These are phyloP conservation scores for Nasturtium officinale DNA, from an alignment of 345 rosid genomes.

Conservation along the genomic window DNA sequence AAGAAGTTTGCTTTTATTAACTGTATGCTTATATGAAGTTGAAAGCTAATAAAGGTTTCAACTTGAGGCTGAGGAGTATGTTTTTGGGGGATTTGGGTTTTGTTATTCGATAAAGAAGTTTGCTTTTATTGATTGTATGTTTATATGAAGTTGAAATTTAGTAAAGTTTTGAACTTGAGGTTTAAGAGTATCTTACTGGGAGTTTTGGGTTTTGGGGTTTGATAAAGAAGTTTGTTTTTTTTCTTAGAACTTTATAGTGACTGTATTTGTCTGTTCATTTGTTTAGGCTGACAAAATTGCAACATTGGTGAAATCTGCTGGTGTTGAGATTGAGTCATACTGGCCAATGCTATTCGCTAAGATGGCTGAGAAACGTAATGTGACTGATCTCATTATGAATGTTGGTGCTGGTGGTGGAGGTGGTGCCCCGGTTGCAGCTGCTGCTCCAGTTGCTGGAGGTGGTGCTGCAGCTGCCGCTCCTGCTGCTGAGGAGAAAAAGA, in stretches of 20 bases:
- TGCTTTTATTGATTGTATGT: too few relatives aligned
- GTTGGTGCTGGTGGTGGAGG: slow-evolving; percentile 79
- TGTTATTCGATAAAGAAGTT: background rate
- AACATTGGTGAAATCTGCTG: slow-evolving; percentile 61
- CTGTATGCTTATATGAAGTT: too few relatives aligned
- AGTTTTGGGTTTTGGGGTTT: too few relatives aligned
- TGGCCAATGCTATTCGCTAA: slow-evolving; percentile 89
- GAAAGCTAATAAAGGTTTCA: too few relatives aligned
- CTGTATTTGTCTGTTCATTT: background rate
- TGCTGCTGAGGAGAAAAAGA: slow-evolving; percentile 56
- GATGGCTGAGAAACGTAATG: slow-evolving; percentile 66
- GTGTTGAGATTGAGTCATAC: slow-evolving; percentile 64
- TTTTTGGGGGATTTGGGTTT: background rate
- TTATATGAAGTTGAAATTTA: too few relatives aligned
- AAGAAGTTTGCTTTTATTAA: too few relatives aligned
- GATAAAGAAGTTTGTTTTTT: too few relatives aligned
- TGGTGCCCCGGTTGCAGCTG: slow-evolving; percentile 44
- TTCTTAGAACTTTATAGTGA: background rate
- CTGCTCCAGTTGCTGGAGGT: slow-evolving; percentile 52
- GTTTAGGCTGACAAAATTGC: slow-evolving; percentile 77
- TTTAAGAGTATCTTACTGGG: too few relatives aligned
- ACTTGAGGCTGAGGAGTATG: too few relatives aligned
- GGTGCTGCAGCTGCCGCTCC: slow-evolving; percentile 59
- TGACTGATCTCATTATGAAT: slow-evolving; percentile 64
- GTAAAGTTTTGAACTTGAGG: too few relatives aligned